Base-by-base conservation (phyloP, 179 eudicot species). In the Pouteria campechiana region DNA sequence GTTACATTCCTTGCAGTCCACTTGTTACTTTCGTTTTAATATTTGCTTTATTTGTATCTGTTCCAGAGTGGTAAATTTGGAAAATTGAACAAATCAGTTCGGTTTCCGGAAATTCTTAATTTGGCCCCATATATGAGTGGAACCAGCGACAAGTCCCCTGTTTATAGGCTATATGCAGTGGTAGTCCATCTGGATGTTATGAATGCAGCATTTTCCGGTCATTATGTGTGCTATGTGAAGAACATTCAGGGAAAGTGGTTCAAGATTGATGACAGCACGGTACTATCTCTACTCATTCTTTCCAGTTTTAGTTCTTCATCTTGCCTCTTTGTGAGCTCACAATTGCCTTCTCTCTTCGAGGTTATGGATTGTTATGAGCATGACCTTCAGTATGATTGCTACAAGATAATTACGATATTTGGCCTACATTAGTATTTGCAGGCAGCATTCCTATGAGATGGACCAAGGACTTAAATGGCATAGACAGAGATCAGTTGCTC, bases 201-300 rank as follows among this genome's bases (percentile, higher is more conserved):
- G 95, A 89, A 89, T 74, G 81, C 93, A 0, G 52, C 93, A 32
- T 85, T 65, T 51, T 72, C 90, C 31, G 97, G 97, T 62, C 97
- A 89, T 48, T 89, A 85, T 47, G 73, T 89, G 12, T 72, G 86
- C 52, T 89, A 85, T 47, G 78, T 85, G 8, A 81, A 83, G 52
- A 81, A 81, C 59, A 52, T 65, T 1, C 83, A 76, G 58, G 78
- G 69, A 58, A 70, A 60, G 67, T 89, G 97, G 97, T 89, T 74
- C 75, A 70, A 78, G 79, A 65, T 65, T 36, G 95, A 89, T 50
- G 97, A 89, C 41, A 79, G 90, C 55, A 49, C 12, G 68, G 97
- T 89, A 79, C 40, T 79, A 45, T 52, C 51, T 57, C 30, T 37
- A 25, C 35, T 19, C 21, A 16, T 6, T 27, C 6, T 19, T 24